Evolutionary conservation across 2,329 filamentous ascomycete species (phyloP), one percentile per base, ranked within the genome.

Genomic region (Metarhizium sp.): DNA sequence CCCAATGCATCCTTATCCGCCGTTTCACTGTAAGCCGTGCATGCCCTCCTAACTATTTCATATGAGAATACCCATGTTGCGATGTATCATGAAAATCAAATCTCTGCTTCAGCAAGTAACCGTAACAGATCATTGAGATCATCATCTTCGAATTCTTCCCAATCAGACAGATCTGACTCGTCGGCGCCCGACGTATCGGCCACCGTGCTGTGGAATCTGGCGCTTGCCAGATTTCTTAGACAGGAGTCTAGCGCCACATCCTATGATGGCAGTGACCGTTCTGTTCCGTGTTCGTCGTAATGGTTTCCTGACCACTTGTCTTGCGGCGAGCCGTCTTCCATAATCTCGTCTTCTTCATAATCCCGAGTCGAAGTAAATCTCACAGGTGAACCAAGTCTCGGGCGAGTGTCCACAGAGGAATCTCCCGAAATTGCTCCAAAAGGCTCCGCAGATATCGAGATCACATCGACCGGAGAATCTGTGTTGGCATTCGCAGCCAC

Each of bases 361-460:
- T 52, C 48, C 51, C 52, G 46, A 45, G 25, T 45, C 56, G 32
- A 16, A 4, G 46, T 49, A 36, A 57, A 57, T 20, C 55, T 54
- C 34, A 52, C 55, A 25, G 58, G 55, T 25, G 54, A 54, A 11
- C 54, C 49, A 36, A 55, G 14, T 32, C 32, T 51, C 42, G 50
- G 14, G 43, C 61, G 63, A 48, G 56, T 56, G 4, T 58, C 55
- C 11, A 54, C 51, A 10, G 55, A 59, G 7, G 56, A 32, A 10
- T 66, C 63, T n/a, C 60, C 58, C 36, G 62, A 64, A 29, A 59
- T 58, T 43, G 57, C 51, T 25, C 61, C 60, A 42, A 63, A 59
- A 47, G 65, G 60, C 52, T 69, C 68, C 4, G 66, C 64, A 32
- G 66, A 67, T 45, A 61, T 61, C 66, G 69, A 70, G 36, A 65